Percentiles rank a stretch among this genome's conserved stretches.
phyloP scores from a whole-genome alignment of 768 basidiomycete genomes.

The Mycena olivaceomarginata region DNA sequence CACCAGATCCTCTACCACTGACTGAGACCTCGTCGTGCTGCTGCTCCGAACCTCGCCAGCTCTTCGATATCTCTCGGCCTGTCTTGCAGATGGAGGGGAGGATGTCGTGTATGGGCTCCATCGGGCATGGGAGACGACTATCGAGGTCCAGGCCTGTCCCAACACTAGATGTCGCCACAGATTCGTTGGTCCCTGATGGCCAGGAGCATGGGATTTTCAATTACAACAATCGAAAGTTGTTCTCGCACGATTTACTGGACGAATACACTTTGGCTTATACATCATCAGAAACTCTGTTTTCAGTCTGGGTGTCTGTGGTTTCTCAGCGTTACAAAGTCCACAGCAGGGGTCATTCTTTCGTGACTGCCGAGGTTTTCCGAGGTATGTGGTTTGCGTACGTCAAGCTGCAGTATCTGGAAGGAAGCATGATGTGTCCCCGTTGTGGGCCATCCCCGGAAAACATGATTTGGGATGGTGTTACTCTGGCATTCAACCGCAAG shows the following conservation, averaged over 20 bases:
- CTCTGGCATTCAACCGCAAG: slow-evolving; percentile 42
- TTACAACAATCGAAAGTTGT: slow-evolving; percentile 38
- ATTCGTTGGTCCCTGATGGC: slow-evolving; percentile 31
- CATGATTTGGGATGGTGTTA: slow-evolving; percentile 46
- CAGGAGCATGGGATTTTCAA: slow-evolving; percentile 42
- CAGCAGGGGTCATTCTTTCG: background rate
- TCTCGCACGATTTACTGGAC: slow-evolving; percentile 39
- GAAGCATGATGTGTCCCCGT: slow-evolving; percentile 17
- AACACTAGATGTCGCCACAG: slow-evolving; percentile 3
- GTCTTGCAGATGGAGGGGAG: too few relatives aligned
- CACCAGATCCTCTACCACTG: too few relatives aligned
- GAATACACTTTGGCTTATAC: slow-evolving; percentile 40
- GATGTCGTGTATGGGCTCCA: too few relatives aligned
- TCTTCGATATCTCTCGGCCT: too few relatives aligned
- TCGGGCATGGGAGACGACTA: background rate
- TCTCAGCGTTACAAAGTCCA: slow-evolving; percentile 16
- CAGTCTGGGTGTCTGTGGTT: slow-evolving; percentile 28
- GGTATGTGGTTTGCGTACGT: slow-evolving; percentile 45
- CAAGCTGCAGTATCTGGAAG: slow-evolving; percentile 38
- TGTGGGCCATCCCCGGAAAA: slow-evolving; percentile 39
- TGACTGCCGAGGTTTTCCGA: slow-evolving; percentile 31
- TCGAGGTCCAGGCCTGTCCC: slow-evolving; percentile 32
- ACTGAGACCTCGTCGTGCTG: too few relatives aligned
- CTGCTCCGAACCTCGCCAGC: too few relatives aligned
- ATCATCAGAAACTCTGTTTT: slow-evolving; percentile 34